Percentiles rank a stretch among this genome's conserved stretches.
Evolutionary conservation across 192 early-diverging fungal species (phyloP).

Genomic region (Coemansia sp.): DNA sequence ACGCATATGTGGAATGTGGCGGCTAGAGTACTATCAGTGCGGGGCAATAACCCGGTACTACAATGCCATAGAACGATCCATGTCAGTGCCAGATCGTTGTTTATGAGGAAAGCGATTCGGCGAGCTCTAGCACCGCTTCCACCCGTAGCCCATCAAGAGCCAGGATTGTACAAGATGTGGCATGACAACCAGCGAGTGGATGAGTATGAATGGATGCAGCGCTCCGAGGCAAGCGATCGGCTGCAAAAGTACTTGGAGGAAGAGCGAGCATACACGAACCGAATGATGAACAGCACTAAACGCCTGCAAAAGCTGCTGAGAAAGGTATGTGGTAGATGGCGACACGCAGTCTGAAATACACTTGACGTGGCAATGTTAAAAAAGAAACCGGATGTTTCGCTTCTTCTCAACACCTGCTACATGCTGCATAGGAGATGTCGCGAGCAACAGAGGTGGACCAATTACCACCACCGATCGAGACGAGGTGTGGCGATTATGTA

Average conservation of each 20-base stretch:
- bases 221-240: constrained; percentile 10
- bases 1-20: neutral
- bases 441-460: constrained; percentile 41
- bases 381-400: neutral
- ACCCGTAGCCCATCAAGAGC: constrained; percentile 16
- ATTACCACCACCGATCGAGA: constrained; percentile 49
- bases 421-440: constrained; percentile 22
- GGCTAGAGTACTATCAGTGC: neutral
- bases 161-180: constrained; percentile 7
- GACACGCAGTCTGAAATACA: neutral
- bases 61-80: neutral
- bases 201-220: constrained; percentile 54
- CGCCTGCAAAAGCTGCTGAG: constrained; percentile 33
- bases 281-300: constrained; percentile 13
- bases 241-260: constrained; percentile 31
- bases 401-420: neutral
- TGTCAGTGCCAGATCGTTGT: neutral
- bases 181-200: constrained; percentile 35
- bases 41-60: neutral
- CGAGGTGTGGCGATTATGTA: constrained; percentile 32
- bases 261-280: constrained; percentile 38
- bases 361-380: no score
- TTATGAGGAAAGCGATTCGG: neutral
- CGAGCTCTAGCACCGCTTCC: constrained; percentile 8
- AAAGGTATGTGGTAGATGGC: constrained; percentile 6